Base-by-base conservation (phyloP, 495 filamentous ascomycete genomes). In the Hypoxylon lienhwacheense region DNA sequence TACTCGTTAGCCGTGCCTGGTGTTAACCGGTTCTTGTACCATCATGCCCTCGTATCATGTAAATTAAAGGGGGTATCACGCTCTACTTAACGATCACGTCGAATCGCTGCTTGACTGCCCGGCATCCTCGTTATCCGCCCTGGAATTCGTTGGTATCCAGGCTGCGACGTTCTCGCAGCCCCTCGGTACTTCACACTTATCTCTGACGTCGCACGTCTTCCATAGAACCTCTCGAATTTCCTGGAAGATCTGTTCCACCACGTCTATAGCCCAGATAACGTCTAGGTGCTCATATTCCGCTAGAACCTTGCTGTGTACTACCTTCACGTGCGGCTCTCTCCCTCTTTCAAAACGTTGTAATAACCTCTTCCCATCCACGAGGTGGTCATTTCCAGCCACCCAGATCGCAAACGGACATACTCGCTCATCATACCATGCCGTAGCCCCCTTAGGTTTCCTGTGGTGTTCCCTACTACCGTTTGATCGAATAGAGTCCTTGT, bases 241-340 rank as follows among this genome's bases (percentile, higher is more conserved):
- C 50, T 73, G 79, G 3, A 89, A 91, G 4, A 97, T 87, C 68
- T 91, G 80, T 41, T 95, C 88, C 15, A 90, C 81, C 0, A 82
- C 79, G 67, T 97, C 90, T 74, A 98, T 90, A 0, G 92, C 92
- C 92, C 92, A 98, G 19, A 98, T 79, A 3, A 97, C 91, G 72
- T 98, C 92, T 19, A 98, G 76, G 67, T 98, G 92, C 70, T 96
- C 91, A 68, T 97, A 96, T 43, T 87, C 92, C 1, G 90, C 83
- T 20, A 98, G 88, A 16, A 95, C 72, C 67, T 89, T 92, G 15
- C 77, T 76, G 69, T 96, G 87, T 28, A 96, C 88, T 4, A 98
- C 69, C 26, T 73, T 70, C 1, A 95, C 90, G 67, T 90, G 74
- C 22, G 93, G 92, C 66, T 98, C 92, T 15, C 86, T 72, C 0